Conservation (phyloP, 179 eudicot species). For the Sideroxylon spinosum region DNA sequence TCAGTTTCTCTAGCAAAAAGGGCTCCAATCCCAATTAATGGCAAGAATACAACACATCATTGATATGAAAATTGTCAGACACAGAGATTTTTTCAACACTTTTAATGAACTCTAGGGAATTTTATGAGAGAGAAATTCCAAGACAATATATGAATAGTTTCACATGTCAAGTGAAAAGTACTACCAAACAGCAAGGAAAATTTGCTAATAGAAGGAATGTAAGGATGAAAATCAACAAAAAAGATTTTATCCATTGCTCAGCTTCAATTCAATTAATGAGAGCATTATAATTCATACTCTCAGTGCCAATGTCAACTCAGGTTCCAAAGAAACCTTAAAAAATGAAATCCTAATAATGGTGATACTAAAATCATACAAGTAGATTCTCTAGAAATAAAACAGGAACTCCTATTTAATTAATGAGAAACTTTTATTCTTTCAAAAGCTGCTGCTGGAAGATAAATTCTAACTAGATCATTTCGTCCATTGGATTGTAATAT, state of each 20-base stretch:
- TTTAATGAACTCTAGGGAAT: background rate
- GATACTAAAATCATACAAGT: too few species aligned
- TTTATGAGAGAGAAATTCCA: background rate
- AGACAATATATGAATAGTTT: background rate
- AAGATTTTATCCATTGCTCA: background rate
- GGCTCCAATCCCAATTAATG: slow-evolving; percentile 83
- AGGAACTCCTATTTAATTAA: too few species aligned
- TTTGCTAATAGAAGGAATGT: background rate
- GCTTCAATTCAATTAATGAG: background rate
- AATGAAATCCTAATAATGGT: background rate
- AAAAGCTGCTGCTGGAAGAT: too few species aligned
- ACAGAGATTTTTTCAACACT: slow-evolving; percentile 1
- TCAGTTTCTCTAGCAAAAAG: slow-evolving; percentile 96
- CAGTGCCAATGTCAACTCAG: background rate
- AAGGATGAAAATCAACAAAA: background rate
- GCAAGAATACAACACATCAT: slow-evolving; percentile 44
- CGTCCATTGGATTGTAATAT: too few species aligned
- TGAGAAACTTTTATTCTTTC: too few species aligned
- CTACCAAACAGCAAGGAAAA: background rate
- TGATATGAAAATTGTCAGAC: slow-evolving; percentile 4
- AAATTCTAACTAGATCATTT: too few species aligned
- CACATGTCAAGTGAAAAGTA: background rate
- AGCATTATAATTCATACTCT: background rate
- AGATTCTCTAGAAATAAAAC: too few species aligned
- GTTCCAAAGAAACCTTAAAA: background rate